Percentiles rank a stretch among this genome's conserved stretches.
Evolutionary conservation across 345 rosid genomes (phyloP).

Genomic region (Gossypium mustelinum): DNA sequence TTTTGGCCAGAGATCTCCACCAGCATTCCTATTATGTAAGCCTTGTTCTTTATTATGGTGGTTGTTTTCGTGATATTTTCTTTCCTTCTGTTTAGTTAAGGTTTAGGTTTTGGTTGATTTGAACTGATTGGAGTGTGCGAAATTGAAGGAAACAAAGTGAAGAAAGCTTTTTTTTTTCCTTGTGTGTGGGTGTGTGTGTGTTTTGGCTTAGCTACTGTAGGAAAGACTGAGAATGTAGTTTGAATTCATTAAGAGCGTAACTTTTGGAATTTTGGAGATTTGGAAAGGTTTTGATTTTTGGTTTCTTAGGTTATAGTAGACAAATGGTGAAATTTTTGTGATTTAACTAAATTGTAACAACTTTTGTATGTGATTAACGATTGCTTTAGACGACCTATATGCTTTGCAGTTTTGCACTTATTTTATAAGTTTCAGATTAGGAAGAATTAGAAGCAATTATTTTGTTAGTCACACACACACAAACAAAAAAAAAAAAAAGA

Average conservation of each 20-base stretch:
- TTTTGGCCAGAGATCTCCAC: slow-evolving; percentile 99
- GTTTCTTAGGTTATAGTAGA: not conserved
- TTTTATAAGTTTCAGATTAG: not conserved
- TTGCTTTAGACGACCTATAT: not conserved
- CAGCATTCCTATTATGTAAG: slow-evolving; percentile 87
- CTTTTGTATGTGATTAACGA: not conserved
- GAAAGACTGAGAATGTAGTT: not conserved
- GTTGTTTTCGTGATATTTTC: not conserved
- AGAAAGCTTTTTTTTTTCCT: not conserved
- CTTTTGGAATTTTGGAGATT: not conserved
- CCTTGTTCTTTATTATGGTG: not conserved
- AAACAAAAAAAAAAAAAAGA: no score
- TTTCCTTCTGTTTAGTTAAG: not conserved
- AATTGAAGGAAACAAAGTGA: slow-evolving; percentile 4
- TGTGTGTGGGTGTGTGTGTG: no score
- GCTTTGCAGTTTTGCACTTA: not conserved
- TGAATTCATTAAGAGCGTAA: not conserved
- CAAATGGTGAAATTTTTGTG: not conserved
- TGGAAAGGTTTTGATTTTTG: not conserved
- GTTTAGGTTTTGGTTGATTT: slow-evolving; percentile 17
- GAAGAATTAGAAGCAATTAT: not conserved
- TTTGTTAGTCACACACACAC: not conserved
- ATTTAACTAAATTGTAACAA: not conserved
- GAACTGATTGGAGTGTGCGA: slow-evolving; percentile 14
- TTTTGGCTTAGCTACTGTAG: not conserved